Evolutionary conservation across 192 early-diverging fungal species (phyloP), one percentile per base, ranked within the genome.

Genomic region (Entrophospora sp.): DNA sequence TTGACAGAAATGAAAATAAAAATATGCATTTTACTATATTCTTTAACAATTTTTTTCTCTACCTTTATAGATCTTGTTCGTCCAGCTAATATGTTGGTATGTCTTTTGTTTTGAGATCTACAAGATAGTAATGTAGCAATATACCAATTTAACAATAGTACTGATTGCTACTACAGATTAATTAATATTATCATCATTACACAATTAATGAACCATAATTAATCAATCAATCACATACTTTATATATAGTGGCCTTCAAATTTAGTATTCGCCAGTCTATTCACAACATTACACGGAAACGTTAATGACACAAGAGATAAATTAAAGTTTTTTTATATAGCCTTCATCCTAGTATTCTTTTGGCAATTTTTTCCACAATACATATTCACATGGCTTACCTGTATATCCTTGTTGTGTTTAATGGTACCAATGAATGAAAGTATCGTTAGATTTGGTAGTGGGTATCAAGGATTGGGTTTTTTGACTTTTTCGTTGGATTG

Each of bases 171-270:
- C n/a, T n/a, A n/a, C n/a, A n/a, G n/a, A n/a, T n/a, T n/a, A n/a
- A n/a, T n/a, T n/a, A n/a, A n/a, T n/a, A n/a, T n/a, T n/a, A n/a
- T n/a, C n/a, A n/a, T n/a, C n/a, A n/a, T n/a, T n/a, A n/a, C n/a
- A n/a, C n/a, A n/a, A n/a, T n/a, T n/a, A n/a, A n/a, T n/a, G n/a
- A n/a, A n/a, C n/a, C n/a, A n/a, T n/a, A n/a, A n/a, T n/a, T n/a
- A n/a, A n/a, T n/a, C n/a, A n/a, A n/a, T n/a, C n/a, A n/a, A n/a
- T n/a, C n/a, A n/a, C n/a, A n/a, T n/a, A n/a, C 72, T 85, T 7
- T 78, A 82, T 9, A 93, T 94, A 91, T 73, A 91, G 46, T 98
- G 93, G 93, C 94, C 94, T 3, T 68, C 81, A 1, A 87, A 80
- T 37, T 80, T 97, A 36, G 81, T 81, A 13, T 78, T 78, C 51